Conservation (phyloP, 192 early-diverging fungal genomes). For the Coemansia sp. region DNA sequence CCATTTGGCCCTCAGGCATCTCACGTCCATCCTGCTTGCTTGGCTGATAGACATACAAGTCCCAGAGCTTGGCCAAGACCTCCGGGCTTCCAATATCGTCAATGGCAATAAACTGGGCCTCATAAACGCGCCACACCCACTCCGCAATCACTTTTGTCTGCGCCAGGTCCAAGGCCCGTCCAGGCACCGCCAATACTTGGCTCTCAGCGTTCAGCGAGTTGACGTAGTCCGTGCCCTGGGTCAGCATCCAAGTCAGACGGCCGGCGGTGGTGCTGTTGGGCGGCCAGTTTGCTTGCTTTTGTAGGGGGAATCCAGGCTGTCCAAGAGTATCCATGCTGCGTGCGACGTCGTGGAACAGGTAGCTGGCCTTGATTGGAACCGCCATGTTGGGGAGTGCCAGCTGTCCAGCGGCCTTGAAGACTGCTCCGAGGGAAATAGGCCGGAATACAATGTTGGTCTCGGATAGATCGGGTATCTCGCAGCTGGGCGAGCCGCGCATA, state of each 20-base stretch:
- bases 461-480: slow-evolving; percentile 23
- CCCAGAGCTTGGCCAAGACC: slow-evolving; percentile 39
- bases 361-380: slow-evolving; percentile 33
- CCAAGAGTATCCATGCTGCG: slow-evolving; percentile 30
- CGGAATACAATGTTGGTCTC: slow-evolving; percentile 23
- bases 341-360: slow-evolving; percentile 49
- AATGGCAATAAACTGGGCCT: slow-evolving; percentile 35
- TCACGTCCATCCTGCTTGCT: not conserved
- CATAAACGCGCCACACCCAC: slow-evolving; percentile 48
- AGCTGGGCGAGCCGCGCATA: slow-evolving; percentile 10
- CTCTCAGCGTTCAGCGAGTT: slow-evolving; percentile 9
- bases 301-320: slow-evolving; percentile 25
- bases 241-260: slow-evolving; percentile 47
- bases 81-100: slow-evolving; percentile 36
- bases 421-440: slow-evolving; percentile 33
- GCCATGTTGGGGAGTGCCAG: slow-evolving; percentile 26
- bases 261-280: slow-evolving; percentile 31
- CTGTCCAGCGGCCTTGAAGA: slow-evolving; percentile 40
- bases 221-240: slow-evolving; percentile 31
- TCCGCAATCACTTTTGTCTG: slow-evolving; percentile 28
- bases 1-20: slow-evolving; percentile 23
- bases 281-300: slow-evolving; percentile 25
- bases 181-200: not conserved
- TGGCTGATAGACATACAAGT: slow-evolving; percentile 20
- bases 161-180: not conserved